Conservation (phyloP, 768 basidiomycete species). For the Termitomyces heimii region DNA sequence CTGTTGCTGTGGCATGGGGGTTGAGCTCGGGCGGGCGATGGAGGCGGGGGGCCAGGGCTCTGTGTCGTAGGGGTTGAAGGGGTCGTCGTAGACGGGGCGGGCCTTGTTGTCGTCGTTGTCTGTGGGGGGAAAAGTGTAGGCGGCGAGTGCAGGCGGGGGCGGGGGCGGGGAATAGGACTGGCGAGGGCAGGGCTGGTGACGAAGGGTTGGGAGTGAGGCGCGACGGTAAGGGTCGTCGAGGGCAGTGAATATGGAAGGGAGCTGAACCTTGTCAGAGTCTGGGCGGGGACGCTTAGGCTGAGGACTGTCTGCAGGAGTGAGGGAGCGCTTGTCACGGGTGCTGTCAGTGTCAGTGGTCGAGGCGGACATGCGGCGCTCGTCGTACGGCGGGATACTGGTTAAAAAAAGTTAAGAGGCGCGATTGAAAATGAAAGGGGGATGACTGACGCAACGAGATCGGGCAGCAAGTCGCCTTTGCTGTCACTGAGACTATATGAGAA, state of each 20-base stretch:
- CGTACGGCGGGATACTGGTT: too few species aligned
- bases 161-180: slow-evolving; percentile 38
- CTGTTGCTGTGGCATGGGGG: too few species aligned
- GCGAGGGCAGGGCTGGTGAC: slow-evolving; percentile 26
- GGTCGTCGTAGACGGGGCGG: slow-evolving; percentile 39
- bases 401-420: too few species aligned
- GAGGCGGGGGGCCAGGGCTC: slow-evolving; percentile 40
- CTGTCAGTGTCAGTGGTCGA: slow-evolving; percentile 66
- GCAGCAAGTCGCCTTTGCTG: slow-evolving; percentile 33
- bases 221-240: slow-evolving; percentile 56
- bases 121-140: slow-evolving; percentile 54
- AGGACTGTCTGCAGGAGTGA: slow-evolving; percentile 51
- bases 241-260: slow-evolving; percentile 69
- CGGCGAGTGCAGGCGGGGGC: slow-evolving; percentile 27
- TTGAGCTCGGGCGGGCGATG: slow-evolving; percentile 66
- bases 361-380: slow-evolving; percentile 69
- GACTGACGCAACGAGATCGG: slow-evolving; percentile 39
- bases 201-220: slow-evolving; percentile 56
- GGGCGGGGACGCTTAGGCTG: slow-evolving; percentile 45
- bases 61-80: slow-evolving; percentile 42
- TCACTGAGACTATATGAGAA: too few species aligned
- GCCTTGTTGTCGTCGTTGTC: slow-evolving; percentile 32
- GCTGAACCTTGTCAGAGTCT: slow-evolving; percentile 48
- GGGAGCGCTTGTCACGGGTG: slow-evolving; percentile 53
- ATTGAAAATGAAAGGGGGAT: too few species aligned